phyloP scores from a whole-genome alignment of 1,284 basidiomycete species.

The Coniferiporia weirii region DNA sequence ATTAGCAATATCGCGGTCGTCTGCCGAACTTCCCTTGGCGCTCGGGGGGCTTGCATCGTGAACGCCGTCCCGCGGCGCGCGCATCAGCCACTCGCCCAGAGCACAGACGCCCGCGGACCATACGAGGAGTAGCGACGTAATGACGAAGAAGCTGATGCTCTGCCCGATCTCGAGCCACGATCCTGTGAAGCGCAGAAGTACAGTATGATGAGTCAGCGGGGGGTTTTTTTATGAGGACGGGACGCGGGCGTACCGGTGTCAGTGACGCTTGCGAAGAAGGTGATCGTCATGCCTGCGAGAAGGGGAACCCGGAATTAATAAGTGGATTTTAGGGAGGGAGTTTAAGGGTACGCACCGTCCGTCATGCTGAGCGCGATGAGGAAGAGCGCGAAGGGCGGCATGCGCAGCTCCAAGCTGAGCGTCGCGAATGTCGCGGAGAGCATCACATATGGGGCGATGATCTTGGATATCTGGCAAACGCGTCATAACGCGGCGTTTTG shows the following conservation, averaged over 20 bases:
- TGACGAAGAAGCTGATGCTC: constrained; percentile 85
- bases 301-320: constrained; percentile 13
- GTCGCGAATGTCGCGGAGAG: constrained; percentile 64
- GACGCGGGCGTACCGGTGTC: constrained; percentile 53
- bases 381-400: constrained; percentile 76
- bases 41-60: background rate
- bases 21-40: background rate
- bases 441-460: constrained; percentile 75
- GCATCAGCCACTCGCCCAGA: constrained; percentile 62
- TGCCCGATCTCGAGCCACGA: constrained; percentile 91
- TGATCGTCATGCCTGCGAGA: constrained; percentile 65
- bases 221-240: background rate
- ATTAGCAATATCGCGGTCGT: background rate
- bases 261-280: constrained; percentile 81
- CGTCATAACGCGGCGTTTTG: background rate
- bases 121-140: constrained; percentile 72
- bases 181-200: constrained; percentile 31
- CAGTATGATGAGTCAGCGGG: background rate
- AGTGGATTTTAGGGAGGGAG: background rate
- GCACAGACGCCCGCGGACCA: constrained; percentile 76
- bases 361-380: constrained; percentile 69
- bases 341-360: constrained; percentile 59
- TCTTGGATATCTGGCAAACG: constrained; percentile 71
- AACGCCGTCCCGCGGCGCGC: background rate
- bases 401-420: constrained; percentile 56